These are phyloP conservation scores for Parastagonospora avenae DNA, from an alignment of 2,329 filamentous ascomycete genomes.

Conservation along the genomic window DNA sequence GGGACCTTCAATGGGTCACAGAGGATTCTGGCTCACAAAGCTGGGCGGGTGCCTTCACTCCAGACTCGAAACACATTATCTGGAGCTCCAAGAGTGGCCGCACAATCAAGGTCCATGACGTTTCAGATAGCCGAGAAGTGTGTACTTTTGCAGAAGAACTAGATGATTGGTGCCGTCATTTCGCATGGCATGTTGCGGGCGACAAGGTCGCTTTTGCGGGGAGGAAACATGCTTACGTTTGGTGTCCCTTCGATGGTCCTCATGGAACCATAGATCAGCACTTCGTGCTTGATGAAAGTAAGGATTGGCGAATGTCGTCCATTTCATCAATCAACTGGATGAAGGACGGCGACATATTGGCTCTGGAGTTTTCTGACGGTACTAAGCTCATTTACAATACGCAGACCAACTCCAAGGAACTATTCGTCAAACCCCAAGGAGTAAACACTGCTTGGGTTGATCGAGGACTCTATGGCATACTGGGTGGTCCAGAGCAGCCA, in stretches of 20 bases:
- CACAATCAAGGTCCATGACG: conserved; percentile 22
- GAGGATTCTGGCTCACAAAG: conserved; percentile 20
- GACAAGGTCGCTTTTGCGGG: conserved; percentile 27
- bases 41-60: conserved; percentile 34
- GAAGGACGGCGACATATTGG: conserved; percentile 20
- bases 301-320: conserved; percentile 3
- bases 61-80: conserved; percentile 28
- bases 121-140: conserved; percentile 17
- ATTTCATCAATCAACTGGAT: conserved; percentile 23
- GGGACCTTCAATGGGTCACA: conserved; percentile 25
- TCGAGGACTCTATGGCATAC: conserved; percentile 19
- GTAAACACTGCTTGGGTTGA: conserved; percentile 5
- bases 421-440: conserved; percentile 27
- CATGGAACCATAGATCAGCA: conserved; percentile 24
- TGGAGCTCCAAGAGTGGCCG: conserved; percentile 26
- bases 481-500: conserved; percentile 7
- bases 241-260: conserved; percentile 25
- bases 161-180: conserved; percentile 21
- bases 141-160: conserved; percentile 17
- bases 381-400: conserved; percentile 30
- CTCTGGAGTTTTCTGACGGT: conserved; percentile 23
- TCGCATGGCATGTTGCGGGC: conserved; percentile 32
- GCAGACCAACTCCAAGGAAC: conserved; percentile 31
- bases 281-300: conserved; percentile 17
- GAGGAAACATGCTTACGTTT: conserved; percentile 25